These are phyloP conservation scores for Tubosaeta brunneosetosa DNA, from an alignment of 768 basidiomycete genomes.

Conservation along the genomic window DNA sequence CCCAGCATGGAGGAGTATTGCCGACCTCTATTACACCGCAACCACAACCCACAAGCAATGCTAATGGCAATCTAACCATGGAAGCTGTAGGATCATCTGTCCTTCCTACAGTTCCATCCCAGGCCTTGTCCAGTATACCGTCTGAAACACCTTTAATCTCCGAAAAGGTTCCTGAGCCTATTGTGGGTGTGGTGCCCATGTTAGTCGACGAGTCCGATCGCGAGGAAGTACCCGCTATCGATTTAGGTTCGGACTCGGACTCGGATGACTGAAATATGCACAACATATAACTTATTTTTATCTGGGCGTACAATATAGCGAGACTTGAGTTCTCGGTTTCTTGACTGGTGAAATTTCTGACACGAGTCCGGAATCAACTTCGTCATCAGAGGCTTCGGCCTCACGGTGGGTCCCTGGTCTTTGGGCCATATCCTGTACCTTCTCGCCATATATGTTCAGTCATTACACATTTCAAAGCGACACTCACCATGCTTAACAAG, in stretches of 20 bases:
- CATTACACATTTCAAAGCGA: neutral
- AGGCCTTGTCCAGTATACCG: neutral
- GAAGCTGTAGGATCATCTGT: neutral
- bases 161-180: constrained; percentile 6
- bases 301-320: neutral
- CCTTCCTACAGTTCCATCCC: neutral
- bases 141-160: neutral
- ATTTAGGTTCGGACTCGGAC: constrained; percentile 61
- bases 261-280: constrained; percentile 43
- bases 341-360: constrained; percentile 7
- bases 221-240: constrained; percentile 75
- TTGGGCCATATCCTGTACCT: constrained; percentile 26
- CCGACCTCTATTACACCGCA: neutral
- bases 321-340: constrained; percentile 11
- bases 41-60: constrained; percentile 1
- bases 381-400: constrained; percentile 36
- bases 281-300: neutral
- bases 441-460: neutral
- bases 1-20: neutral
- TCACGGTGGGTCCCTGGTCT: constrained; percentile 3
- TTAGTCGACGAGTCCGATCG: constrained; percentile 46
- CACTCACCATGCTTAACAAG: constrained; percentile 51
- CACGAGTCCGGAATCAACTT: constrained; percentile 12
- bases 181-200: constrained; percentile 7
- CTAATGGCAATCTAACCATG: neutral